Evolutionary conservation across 129 eudicot species (phyloP), one percentile per base, ranked within the genome.

Genomic region (Deinandra increscens): DNA sequence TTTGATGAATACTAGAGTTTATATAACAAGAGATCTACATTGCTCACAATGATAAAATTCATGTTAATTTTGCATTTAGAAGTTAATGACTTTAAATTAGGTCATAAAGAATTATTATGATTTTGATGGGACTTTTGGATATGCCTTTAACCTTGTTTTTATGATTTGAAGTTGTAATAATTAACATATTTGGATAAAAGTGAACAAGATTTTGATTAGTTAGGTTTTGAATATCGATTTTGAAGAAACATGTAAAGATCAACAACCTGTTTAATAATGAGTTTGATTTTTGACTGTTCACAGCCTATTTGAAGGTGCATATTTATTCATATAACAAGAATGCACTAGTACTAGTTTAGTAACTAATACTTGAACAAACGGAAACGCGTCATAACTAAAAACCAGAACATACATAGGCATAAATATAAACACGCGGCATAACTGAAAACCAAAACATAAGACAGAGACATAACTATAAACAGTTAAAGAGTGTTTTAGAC

Each of bases 401-500:
- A 26, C 31, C 3, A 3, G 13, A 33, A 13, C 37, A n/a, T 26
- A 56, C 39, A 56, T 56, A n/a, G n/a, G 8, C 20, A 42, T 22
- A 15, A 11, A 29, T 33, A 33, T 33, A 33, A 33, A 33, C 37
- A 41, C 51, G 15, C 39, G 75, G 44, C 31, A 3, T 26, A 26
- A n/a, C n/a, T n/a, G n/a, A n/a, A 26, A 26, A 26, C 31, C 3
- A 3, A 29, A 33, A 13, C 37, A n/a, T 26, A 56, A n/a, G n/a
- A 15, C 20, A 42, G 12, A 15, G 31, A 26, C 31, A 26, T 26
- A 26, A 26, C 1, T 26, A 26, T 7, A 68, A 37, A 51, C 10
- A n/a, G 19, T 14, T 18, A 6, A 0, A 0, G 26, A 50, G 59
- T 55, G 70, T 26, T 23, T 78, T 62, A 83, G 62, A 76, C 39